Conservation (phyloP, 2,329 filamentous ascomycete genomes). For the Penicillium corylophilum region DNA sequence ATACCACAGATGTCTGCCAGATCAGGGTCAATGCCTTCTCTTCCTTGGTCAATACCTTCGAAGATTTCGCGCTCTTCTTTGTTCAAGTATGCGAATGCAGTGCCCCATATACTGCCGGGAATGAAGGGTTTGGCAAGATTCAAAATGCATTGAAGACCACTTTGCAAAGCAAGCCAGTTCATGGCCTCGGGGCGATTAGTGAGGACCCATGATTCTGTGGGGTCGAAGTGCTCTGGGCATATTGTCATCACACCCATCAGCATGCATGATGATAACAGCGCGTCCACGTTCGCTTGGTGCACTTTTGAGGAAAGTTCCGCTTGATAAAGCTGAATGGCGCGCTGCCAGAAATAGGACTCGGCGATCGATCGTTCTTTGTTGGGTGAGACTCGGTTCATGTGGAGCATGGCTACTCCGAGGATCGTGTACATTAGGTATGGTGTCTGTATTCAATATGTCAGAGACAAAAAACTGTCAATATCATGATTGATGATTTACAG, state of each 20-base stretch:
- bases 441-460: constrained; percentile 11
- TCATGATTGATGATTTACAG: constrained; percentile 7
- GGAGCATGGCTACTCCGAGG: constrained; percentile 27
- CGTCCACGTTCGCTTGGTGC: constrained; percentile 22
- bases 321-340: constrained; percentile 28
- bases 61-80: constrained; percentile 18
- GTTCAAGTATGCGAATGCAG: constrained; percentile 18
- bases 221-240: constrained; percentile 22
- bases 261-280: constrained; percentile 33
- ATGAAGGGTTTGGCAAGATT: constrained; percentile 13
- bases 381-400: constrained; percentile 27
- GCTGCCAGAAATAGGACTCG: constrained; percentile 32
- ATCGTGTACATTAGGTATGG: constrained; percentile 34
- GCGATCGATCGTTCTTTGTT: constrained; percentile 17
- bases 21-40: constrained; percentile 24
- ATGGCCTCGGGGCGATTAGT: constrained; percentile 19
- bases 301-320: constrained; percentile 20
- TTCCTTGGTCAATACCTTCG: constrained; percentile 15
- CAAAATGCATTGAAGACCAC: constrained; percentile 27
- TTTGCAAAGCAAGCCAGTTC: constrained; percentile 35
- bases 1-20: constrained; percentile 32
- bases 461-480: neutral
- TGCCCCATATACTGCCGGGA: constrained; percentile 26
- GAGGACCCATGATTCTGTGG: constrained; percentile 32
- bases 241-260: constrained; percentile 29